These are phyloP conservation scores for Rubia yunnanensis DNA, from an alignment of 257 asterid species.

Conservation along the genomic window DNA sequence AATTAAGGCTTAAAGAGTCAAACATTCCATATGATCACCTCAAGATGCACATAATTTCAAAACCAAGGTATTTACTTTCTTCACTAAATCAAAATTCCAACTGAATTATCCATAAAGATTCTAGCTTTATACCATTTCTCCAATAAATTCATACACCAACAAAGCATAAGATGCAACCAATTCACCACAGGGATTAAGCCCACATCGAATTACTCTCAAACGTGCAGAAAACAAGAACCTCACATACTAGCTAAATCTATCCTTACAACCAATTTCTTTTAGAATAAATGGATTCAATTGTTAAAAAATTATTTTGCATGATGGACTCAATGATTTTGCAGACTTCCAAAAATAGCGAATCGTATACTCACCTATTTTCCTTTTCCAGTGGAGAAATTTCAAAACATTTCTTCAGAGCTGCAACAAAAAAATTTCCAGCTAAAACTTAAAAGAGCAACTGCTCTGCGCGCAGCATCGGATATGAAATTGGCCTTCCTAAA, in stretches of 20 bases:
- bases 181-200: background rate
- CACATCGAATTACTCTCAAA: background rate
- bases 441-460: background rate
- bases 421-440: background rate
- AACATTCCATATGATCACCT: background rate
- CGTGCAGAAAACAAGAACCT: background rate
- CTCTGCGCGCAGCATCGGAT: background rate
- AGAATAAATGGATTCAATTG: background rate
- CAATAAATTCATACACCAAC: background rate
- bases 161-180: background rate
- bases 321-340: background rate
- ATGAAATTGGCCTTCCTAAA: background rate
- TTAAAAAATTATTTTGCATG: background rate
- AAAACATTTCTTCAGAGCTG: background rate
- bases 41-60: background rate
- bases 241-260: background rate
- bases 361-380: background rate
- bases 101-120: slow-evolving; percentile 1
- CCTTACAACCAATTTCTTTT: background rate
- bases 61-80: background rate
- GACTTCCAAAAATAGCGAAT: background rate
- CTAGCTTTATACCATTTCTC: background rate
- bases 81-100: background rate
- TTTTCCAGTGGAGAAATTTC: background rate
- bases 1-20: background rate